These are phyloP conservation scores for Silene conica DNA, from an alignment of 148 eudicot species.

Conservation along the genomic window DNA sequence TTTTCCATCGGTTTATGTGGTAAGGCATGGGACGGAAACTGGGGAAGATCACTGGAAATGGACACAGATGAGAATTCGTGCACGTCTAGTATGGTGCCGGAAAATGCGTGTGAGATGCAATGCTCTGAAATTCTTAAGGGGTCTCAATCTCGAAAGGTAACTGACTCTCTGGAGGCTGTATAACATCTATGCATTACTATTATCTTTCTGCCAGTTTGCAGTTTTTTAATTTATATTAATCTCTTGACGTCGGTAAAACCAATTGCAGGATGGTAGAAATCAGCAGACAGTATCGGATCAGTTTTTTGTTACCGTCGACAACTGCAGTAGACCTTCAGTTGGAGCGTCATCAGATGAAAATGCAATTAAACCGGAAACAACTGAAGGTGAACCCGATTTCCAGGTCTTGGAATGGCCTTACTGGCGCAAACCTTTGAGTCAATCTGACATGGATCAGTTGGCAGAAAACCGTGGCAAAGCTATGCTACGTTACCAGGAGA, in stretches of 20 bases:
- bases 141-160: slow-evolving; percentile 22
- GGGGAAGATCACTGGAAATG: slow-evolving; percentile 24
- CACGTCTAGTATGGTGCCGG: slow-evolving; percentile 15
- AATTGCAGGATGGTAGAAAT: slow-evolving; percentile 23
- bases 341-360: slow-evolving; percentile 17
- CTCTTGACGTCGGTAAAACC: not conserved
- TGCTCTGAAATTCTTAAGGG: slow-evolving; percentile 20
- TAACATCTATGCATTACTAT: not conserved
- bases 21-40: slow-evolving; percentile 27
- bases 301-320: slow-evolving; percentile 14
- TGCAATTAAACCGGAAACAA: slow-evolving; percentile 17
- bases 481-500: slow-evolving; percentile 33
- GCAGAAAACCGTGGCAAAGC: slow-evolving; percentile 34
- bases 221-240: not conserved
- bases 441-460: slow-evolving; percentile 24
- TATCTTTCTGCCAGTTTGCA: not conserved
- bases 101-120: slow-evolving; percentile 26
- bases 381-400: slow-evolving; percentile 21
- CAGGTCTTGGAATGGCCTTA: slow-evolving; percentile 29
- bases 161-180: too few species aligned
- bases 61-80: slow-evolving; percentile 25
- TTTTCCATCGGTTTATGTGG: not conserved
- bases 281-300: slow-evolving; percentile 17
- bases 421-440: slow-evolving; percentile 27
- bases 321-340: slow-evolving; percentile 15